Base-by-base conservation (phyloP, 108 stramenopile genomes). In the Skeletonema grethae region DNA sequence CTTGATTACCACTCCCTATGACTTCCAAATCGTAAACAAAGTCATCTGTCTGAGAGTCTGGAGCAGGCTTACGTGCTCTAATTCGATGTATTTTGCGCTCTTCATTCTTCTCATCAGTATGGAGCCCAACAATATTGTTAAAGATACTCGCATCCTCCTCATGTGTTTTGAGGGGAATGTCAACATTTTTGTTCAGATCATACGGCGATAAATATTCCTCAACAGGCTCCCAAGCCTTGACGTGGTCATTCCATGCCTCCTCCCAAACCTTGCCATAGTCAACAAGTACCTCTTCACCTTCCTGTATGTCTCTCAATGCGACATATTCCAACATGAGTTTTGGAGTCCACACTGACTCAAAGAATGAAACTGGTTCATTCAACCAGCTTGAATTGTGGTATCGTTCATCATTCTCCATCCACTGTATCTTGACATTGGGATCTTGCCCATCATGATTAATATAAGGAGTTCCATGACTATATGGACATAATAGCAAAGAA, bases 251-350 rank as follows among this genome's bases (percentile, higher is more conserved):
- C 93, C 93, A 94, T 7, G 88, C 93, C 7, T 57, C 48, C 9
- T 87, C 77, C 90, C 90, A 94, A 8, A 67, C 84, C 1, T 81
- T 53, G 16, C 93, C 93, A 68, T 91, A 91, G 76, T 94, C 88
- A 43, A 91, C 43, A 10, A 88, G 81, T 3, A 94, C 68, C 48
- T 88, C 88, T 62, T 88, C 88, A 4, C 67, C 57, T 35, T 61
- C 78, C 24, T 62, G 65, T 66, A 88, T 86, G 63, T 84, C 84
- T 66, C 82, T 58, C 25, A 82, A 46, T 2, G 88, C 88, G n/a
- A 85, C 76, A 62, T 79, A 82, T 63, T 88, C 85, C 18, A 86
- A 55, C 29, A 81, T 53, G 10, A 78, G 55, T 22, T 76, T n/a
- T 2, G 41, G 25, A n/a, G 18, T 66, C 65, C 59, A 61, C 20